Conservation (phyloP, 1,284 basidiomycete species). For the Agaricales sp. region DNA sequence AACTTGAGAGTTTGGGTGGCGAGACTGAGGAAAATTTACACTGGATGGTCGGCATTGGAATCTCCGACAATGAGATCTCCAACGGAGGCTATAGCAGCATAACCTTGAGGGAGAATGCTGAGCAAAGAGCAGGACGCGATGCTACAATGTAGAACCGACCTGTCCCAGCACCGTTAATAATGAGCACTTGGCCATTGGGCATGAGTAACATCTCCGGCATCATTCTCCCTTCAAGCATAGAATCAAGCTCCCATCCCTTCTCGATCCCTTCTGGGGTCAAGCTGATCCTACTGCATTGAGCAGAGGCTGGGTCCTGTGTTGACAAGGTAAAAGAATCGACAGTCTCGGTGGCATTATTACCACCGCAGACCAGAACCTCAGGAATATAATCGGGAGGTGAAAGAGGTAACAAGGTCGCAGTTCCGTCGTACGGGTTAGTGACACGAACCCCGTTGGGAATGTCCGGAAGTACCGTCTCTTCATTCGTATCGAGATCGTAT, state of each 20-base stretch:
- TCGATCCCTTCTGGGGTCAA: conserved; percentile 16
- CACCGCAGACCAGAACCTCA: conserved; percentile 33
- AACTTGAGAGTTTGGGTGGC: too few relatives aligned
- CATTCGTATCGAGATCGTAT: conserved; percentile 64
- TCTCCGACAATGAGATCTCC: conserved; percentile 18
- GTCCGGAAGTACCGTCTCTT: conserved; percentile 51
- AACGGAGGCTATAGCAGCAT: conserved; percentile 29
- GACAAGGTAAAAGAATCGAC: background rate
- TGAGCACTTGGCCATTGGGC: conserved; percentile 31
- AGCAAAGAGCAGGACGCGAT: background rate
- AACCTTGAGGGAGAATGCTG: conserved; percentile 3
- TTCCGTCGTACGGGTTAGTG: too few relatives aligned
- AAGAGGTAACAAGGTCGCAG: conserved; percentile 63
- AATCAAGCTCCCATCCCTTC: conserved; percentile 16
- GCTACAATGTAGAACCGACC: conserved; percentile 13
- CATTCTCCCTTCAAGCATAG: conserved; percentile 16
- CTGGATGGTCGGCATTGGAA: conserved; percentile 27
- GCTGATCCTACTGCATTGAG: conserved; percentile 22
- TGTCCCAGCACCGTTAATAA: conserved; percentile 25
- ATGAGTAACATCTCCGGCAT: conserved; percentile 30
- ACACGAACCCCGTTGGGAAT: too few relatives aligned
- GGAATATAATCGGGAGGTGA: too few relatives aligned
- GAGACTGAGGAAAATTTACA: conserved; percentile 1
- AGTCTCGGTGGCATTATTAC: conserved; percentile 12
- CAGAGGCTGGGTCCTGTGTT: conserved; percentile 18